Base-by-base conservation (phyloP, 192 early-diverging fungal genomes). In the Coemansia umbellata region DNA sequence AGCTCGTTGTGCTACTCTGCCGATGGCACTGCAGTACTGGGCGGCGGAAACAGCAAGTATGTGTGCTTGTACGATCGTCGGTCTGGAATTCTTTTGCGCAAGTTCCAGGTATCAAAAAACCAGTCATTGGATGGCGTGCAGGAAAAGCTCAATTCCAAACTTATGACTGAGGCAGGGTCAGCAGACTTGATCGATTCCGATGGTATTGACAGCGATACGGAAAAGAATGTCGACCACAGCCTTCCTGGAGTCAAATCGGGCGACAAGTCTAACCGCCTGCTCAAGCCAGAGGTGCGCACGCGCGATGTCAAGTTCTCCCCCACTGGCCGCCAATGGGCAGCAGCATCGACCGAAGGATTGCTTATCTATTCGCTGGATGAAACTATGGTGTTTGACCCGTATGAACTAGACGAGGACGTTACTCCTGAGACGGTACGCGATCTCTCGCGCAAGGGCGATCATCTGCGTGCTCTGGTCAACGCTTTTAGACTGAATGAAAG, bases 361-460 rank as follows among this genome's bases (percentile, higher is more conserved):
- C 55, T 98, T 48, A 85, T 99, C 39, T 99, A 97, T 77, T 90
- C 93, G 13, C 74, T 99, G 30, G 97, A 99, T 62, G 91, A 98
- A 37, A 80, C 81, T 2, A 75, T 97, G 18, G 53, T 89, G 47
- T 99, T 99, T 66, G 97, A 99, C 71, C 97, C 97, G 18, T 98
- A 94, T 69, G 94, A 99, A 75, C 84, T 99, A 3, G 95, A 98
- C 59, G 84, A 95, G 27, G 90, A 96, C 61, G 91, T 99, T 26
- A 98, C 95, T 1, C 95, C 97, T 1, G 87, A 86, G 18, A 80
- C 89, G 0, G 87, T 95, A 21, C 50, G 84, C 23, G 87, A 83
- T 44, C 84, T 87, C n/a, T 64, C 94, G 23, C 79, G 80, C 19
- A 80, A 80, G 35, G 68, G 82, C 58, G 91, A 98, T 36, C 93